These are phyloP conservation scores for Pseudoneurospora amorphoporcata DNA, from an alignment of 495 filamentous ascomycete genomes.

Conservation along the genomic window DNA sequence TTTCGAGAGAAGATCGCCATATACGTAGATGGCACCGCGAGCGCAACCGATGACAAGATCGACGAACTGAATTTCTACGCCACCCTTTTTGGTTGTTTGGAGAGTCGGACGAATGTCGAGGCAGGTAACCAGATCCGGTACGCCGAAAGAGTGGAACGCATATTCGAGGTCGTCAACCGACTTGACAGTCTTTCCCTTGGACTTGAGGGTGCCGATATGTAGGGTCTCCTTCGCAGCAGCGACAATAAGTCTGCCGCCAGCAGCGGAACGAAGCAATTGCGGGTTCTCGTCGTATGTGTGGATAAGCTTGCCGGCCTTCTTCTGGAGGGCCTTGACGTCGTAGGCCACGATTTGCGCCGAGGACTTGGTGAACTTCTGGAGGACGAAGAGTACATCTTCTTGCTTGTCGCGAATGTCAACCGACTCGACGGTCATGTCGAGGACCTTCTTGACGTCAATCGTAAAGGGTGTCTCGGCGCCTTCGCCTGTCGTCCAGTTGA, in stretches of 20 bases:
- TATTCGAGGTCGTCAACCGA: conserved; percentile 32
- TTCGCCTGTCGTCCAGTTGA: conserved; percentile 63
- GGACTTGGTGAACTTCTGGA: conserved; percentile 17
- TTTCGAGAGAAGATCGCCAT: conserved; percentile 57
- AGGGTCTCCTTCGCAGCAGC: conserved; percentile 28
- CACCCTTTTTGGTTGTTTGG: conserved; percentile 23
- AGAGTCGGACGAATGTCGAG: conserved; percentile 38
- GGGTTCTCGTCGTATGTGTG: conserved; percentile 22
- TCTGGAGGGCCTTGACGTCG: conserved; percentile 15
- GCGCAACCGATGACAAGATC: conserved; percentile 68
- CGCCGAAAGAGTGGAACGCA: conserved; percentile 39
- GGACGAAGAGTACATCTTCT: conserved; percentile 35
- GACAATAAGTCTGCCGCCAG: conserved; percentile 22
- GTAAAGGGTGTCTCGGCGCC: conserved; percentile 28
- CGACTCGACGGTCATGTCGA: conserved; percentile 34
- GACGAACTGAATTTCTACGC: conserved; percentile 29
- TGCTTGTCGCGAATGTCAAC: conserved; percentile 24
- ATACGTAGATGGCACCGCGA: conserved; percentile 65
- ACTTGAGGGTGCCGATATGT: conserved; percentile 26
- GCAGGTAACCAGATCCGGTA: conserved; percentile 45
- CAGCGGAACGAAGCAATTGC: conserved; percentile 21
- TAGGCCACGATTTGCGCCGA: conserved; percentile 34
- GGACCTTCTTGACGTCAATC: conserved; percentile 27
- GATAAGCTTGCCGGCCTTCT: conserved; percentile 17
- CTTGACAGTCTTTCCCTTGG: conserved; percentile 1